Base-by-base conservation (phyloP, 129 eudicot species). In the Dittrichia graveolens region DNA sequence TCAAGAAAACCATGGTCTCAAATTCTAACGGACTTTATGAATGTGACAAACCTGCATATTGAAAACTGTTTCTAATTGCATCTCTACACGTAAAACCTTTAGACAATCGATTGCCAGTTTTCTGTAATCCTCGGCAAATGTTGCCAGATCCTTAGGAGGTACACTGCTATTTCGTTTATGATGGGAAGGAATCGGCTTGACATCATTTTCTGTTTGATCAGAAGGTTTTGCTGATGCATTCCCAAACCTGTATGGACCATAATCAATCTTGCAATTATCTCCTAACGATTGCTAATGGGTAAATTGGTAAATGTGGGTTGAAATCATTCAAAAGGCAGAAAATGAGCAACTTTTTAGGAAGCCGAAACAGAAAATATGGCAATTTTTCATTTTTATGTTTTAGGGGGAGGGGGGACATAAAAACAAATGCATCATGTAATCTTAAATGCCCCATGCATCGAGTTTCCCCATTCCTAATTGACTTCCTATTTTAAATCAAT, bases 61-160 rank as follows among this genome's bases (percentile, higher is more conserved):
- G 73, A 88, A 95, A 78, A 95, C 83, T 43, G 99, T 88, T 83
- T 95, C 97, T 68, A 95, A 66, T 65, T 84, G 99, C 99, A 91
- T 90, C 85, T 95, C 99, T 8, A 95, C 81, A 67, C 95, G 99
- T 58, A 95, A 85, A 77, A 95, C 99, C 85, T 90, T 95, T 4
- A 95, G 91, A 84, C 99, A 95, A 83, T 95, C 99, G 56, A 95
- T 82, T 67, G 99, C 95, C 71, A 95, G 73, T 79, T 86, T 95
- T 75, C 97, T 91, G 76, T 95, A 95, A 43, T 95, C 99, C 66
- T 95, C 96, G 14, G 99, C 97, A 80, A 83, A 90, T 62, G 99
- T 79, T n/a, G 85, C 85, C 65, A 95, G 84, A 85, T 91, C 97
- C 86, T 86, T 91, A 57, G 88, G 85, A 75, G 89, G 78, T 8